phyloP scores from a whole-genome alignment of 257 asterid genomes.

The Nemophila menziesii region DNA sequence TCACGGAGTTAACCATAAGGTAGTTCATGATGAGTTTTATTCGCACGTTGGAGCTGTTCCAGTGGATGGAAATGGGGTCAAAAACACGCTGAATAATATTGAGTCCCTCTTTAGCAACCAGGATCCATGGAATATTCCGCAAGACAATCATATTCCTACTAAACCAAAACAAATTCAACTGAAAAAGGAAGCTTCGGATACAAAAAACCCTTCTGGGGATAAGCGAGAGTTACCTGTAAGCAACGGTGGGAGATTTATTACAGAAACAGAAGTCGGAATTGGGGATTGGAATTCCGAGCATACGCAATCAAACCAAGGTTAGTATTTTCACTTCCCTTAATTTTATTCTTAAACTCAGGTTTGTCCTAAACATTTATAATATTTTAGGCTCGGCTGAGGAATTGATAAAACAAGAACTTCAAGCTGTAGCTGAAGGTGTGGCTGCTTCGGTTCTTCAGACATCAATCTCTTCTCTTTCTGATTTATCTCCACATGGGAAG shows the following conservation, averaged over 20 bases:
- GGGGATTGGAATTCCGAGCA: slow-evolving; percentile 27
- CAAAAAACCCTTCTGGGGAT: slow-evolving; percentile 1
- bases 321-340: slow-evolving; percentile 1
- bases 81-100: slow-evolving; percentile 40
- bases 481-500: slow-evolving; percentile 24
- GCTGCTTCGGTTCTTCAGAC: slow-evolving; percentile 87
- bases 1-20: slow-evolving; percentile 19
- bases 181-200: slow-evolving; percentile 44
- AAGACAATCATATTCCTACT: slow-evolving; percentile 71
- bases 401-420: slow-evolving; percentile 78
- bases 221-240: neutral
- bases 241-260: neutral
- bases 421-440: slow-evolving; percentile 91
- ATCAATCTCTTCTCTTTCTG: slow-evolving; percentile 38
- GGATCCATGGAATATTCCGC: slow-evolving; percentile 71
- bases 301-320: slow-evolving; percentile 45
- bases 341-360: neutral
- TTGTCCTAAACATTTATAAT: slow-evolving; percentile 7
- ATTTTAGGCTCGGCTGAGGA: slow-evolving; percentile 64
- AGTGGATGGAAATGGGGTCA: slow-evolving; percentile 27
- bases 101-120: slow-evolving; percentile 55
- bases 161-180: slow-evolving; percentile 60
- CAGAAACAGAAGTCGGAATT: slow-evolving; percentile 13
- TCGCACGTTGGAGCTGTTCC: slow-evolving; percentile 23
- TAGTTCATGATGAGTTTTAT: slow-evolving; percentile 21